Conservation (phyloP, 495 filamentous ascomycete genomes). For the Chlorociboria aeruginascens region DNA sequence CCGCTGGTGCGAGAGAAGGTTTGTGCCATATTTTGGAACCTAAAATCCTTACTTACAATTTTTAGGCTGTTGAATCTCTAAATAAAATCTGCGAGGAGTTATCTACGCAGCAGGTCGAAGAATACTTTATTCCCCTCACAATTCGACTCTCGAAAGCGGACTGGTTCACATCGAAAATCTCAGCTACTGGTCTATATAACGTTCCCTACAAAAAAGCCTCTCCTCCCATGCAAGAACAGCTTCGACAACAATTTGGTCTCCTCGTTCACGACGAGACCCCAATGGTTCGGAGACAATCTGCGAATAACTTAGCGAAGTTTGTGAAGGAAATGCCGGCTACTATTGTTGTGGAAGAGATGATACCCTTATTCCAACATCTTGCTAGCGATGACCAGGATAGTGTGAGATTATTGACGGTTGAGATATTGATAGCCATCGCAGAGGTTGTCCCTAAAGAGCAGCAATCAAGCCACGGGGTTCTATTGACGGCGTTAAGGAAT, state of each 20-base stretch:
- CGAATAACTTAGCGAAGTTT: slow-evolving; percentile 93
- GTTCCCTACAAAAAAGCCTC: slow-evolving; percentile 84
- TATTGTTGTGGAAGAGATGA: slow-evolving; percentile 95
- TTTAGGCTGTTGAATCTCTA: slow-evolving; percentile 89
- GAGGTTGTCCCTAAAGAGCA: slow-evolving; percentile 97
- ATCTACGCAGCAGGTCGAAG: slow-evolving; percentile 83
- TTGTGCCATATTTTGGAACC: not conserved
- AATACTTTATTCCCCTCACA: slow-evolving; percentile 88
- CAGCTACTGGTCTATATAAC: slow-evolving; percentile 88
- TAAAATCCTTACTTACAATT: slow-evolving; percentile 7
- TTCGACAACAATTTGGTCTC: slow-evolving; percentile 80
- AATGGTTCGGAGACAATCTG: slow-evolving; percentile 94
- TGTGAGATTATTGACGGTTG: slow-evolving; percentile 88
- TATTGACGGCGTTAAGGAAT: slow-evolving; percentile 79
- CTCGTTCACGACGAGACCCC: slow-evolving; percentile 97
- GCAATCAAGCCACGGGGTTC: slow-evolving; percentile 86
- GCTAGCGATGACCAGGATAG: slow-evolving; percentile 95
- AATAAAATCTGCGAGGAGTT: slow-evolving; percentile 97
- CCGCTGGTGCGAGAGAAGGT: slow-evolving; percentile 96
- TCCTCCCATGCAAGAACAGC: slow-evolving; percentile 68
- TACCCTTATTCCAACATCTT: slow-evolving; percentile 94
- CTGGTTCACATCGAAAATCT: slow-evolving; percentile 99
- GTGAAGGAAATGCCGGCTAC: slow-evolving; percentile 87
- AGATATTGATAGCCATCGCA: slow-evolving; percentile 90
- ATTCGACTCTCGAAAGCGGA: slow-evolving; percentile 96